A percentile compares a stretch with the other conserved stretches of the same genome.
These are phyloP conservation scores for Phoma herbarum DNA, from an alignment of 2,329 filamentous ascomycete genomes.

Conservation along the genomic window DNA sequence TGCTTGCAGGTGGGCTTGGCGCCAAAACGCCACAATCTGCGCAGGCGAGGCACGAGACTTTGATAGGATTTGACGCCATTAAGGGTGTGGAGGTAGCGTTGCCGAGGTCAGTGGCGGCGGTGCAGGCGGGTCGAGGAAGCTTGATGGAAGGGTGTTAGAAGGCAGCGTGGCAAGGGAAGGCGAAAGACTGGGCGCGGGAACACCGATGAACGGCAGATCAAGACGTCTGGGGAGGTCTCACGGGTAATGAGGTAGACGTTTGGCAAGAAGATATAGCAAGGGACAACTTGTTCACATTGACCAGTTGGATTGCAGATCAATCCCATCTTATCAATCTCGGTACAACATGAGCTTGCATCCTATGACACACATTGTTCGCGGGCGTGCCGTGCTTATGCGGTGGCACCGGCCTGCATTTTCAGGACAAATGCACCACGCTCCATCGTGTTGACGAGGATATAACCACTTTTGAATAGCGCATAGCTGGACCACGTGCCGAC, in stretches of 20 bases:
- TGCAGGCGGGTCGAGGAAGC: constrained; percentile 11
- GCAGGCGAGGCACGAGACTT: constrained; percentile 12
- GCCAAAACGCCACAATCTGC: constrained; percentile 29
- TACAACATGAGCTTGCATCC: constrained; percentile 1
- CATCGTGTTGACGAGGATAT: constrained; percentile 53
- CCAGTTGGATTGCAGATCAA: background rate
- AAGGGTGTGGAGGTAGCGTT: constrained; percentile 2
- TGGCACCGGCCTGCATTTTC: constrained; percentile 43
- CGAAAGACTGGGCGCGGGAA: background rate
- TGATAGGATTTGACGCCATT: constrained; percentile 8
- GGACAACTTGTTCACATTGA: background rate
- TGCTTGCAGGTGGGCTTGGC: constrained; percentile 15
- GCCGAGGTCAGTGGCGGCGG: constrained; percentile 15
- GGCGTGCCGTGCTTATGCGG: constrained; percentile 14
- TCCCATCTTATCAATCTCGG: constrained; percentile 2
- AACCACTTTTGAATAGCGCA: constrained; percentile 51
- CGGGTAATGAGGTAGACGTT: constrained; percentile 6
- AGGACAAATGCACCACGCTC: constrained; percentile 51
- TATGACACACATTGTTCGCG: constrained; percentile 1
- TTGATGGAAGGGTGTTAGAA: constrained; percentile 3
- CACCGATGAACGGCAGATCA: constrained; percentile 6
- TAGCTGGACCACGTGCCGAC: constrained; percentile 57
- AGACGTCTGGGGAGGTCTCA: constrained; percentile 1
- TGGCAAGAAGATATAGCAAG: background rate
- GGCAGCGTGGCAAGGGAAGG: background rate